Evolutionary conservation across 2,329 filamentous ascomycete species (phyloP), one percentile per base, ranked within the genome.

Genomic region (Ceratocystis alfenasii): DNA sequence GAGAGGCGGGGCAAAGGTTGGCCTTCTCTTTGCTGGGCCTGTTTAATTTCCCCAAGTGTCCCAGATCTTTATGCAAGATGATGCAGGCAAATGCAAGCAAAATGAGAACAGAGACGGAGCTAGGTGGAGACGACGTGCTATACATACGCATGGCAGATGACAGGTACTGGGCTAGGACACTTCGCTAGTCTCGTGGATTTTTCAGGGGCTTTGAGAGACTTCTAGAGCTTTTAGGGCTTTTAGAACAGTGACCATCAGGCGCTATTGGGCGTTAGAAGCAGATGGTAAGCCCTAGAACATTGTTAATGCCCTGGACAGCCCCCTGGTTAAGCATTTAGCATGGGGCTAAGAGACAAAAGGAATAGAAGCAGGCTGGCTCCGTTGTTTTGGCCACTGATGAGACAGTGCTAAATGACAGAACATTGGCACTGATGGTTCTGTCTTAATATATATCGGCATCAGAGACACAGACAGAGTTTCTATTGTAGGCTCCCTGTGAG

Each of bases 341-440:
- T 7, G 25, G 53, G 12, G 1, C 53, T 17, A 57, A 57, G 30
- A 25, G 30, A 33, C 8, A 25, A 15, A 57, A 57, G 53, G 25
- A 33, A n/a, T 30, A 30, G 4, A 41, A 1, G 7, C 7, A n/a
- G 46, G 20, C 36, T 12, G 36, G 15, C 48, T n/a, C 3, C 20
- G 46, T 25, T 53, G 48, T 53, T 53, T 22, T 53, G 48, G 48
- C 48, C 48, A 53, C n/a, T 53, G 48, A 53, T 25, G 48, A 53
- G 12, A 53, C 48, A 25, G 48, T 53, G 48, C 48, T 48, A 48
- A 22, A 48, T 17, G 46, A 48, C 6, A 20, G n/a, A 7, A 22
- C 46, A 6, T 17, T 10, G 46, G 36, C 36, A 41, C 36, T 41
- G 36, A 41, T 41, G 36, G 36, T 41, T 41, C 36, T 12, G 36